These are phyloP conservation scores for Pseudonectria foliicola DNA, from an alignment of 2,329 filamentous ascomycete species.

Conservation along the genomic window DNA sequence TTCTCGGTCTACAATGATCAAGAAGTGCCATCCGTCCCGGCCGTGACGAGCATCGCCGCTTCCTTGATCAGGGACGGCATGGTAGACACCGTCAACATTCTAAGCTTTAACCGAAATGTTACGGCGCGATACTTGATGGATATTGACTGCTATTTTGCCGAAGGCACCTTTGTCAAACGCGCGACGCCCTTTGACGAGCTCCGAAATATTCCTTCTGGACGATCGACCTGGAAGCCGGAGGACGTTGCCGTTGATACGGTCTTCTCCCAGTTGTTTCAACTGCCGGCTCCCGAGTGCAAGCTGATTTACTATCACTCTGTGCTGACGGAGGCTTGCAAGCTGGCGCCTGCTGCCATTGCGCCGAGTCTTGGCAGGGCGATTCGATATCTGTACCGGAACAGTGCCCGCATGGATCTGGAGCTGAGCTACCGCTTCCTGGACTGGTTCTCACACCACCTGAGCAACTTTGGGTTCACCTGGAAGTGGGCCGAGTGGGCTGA, in stretches of 20 bases:
- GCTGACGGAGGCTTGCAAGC: conserved; percentile 90
- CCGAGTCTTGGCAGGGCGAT: conserved; percentile 91
- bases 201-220: conserved; percentile 55
- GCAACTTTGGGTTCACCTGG: conserved; percentile 99
- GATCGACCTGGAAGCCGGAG: conserved; percentile 91
- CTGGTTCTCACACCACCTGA: conserved; percentile 96
- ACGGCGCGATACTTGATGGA: conserved; percentile 88
- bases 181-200: conserved; percentile 90
- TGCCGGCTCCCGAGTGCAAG: conserved; percentile 85
- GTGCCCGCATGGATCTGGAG: conserved; percentile 79
- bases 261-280: conserved; percentile 87
- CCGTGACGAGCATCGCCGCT: conserved; percentile 66
- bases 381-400: conserved; percentile 77
- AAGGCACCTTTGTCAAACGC: conserved; percentile 85
- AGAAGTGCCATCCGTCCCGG: conserved; percentile 82
- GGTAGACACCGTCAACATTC: conserved; percentile 85
- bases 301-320: conserved; percentile 95
- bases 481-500: conserved; percentile 98
- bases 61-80: conserved; percentile 80
- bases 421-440: conserved; percentile 82
- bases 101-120: conserved; percentile 86
- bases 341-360: conserved; percentile 92
- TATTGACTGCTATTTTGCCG: conserved; percentile 87
- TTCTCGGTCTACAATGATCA: conserved; percentile 87
- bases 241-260: conserved; percentile 96